Evolutionary conservation across 345 rosid species (phyloP).

Genomic region (Ceriops zippeliana): DNA sequence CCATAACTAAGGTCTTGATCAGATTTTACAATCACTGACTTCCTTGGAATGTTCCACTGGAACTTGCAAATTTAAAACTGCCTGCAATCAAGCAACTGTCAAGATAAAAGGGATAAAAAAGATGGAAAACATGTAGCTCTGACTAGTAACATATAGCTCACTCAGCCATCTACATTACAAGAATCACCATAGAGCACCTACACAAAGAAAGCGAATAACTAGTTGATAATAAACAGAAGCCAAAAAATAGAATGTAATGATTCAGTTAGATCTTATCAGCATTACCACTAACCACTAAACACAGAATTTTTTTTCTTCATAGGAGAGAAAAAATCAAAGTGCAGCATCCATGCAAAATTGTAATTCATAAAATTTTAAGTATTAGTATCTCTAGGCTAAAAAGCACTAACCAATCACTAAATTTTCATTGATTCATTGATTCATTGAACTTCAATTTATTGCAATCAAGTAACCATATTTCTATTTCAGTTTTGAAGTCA

Average conservation of each 20-base stretch:
- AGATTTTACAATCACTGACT: constrained; percentile 94
- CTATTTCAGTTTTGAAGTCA: too few species aligned
- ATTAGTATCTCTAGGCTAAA: too few species aligned
- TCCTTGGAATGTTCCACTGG: constrained; percentile 97
- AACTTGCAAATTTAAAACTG: constrained; percentile 92
- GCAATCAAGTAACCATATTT: too few species aligned
- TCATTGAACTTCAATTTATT: too few species aligned
- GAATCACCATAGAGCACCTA: background rate
- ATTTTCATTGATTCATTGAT: too few species aligned
- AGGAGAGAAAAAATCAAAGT: background rate
- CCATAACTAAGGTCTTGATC: constrained; percentile 97
- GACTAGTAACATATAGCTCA: background rate
- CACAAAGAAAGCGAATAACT: background rate
- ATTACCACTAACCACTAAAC: background rate
- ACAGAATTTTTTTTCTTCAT: too few species aligned
- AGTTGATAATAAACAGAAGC: background rate
- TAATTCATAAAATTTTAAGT: too few species aligned
- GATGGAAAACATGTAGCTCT: background rate
- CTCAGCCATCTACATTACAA: background rate
- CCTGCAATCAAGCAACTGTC: constrained; percentile 55
- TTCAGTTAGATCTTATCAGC: background rate
- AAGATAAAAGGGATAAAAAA: constrained; percentile 8
- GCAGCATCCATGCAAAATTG: too few species aligned
- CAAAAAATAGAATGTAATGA: background rate
- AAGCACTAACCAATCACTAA: too few species aligned